phyloP scores from a whole-genome alignment of 805 yeast genomes.

The Metschnikowia colocasiae region DNA sequence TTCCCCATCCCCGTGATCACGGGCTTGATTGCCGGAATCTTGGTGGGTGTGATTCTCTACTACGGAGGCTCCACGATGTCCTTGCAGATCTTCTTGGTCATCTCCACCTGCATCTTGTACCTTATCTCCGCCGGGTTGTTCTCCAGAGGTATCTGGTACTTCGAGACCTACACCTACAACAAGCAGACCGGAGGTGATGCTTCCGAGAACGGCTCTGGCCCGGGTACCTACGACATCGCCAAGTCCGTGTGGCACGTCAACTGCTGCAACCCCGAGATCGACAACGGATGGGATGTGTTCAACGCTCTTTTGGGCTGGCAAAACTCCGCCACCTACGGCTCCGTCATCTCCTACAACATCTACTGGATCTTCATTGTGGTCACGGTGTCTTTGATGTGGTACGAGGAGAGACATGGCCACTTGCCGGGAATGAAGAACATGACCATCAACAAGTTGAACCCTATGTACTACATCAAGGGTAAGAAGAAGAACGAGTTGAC shows the following conservation, averaged over 20 bases:
- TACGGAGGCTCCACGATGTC: conserved; percentile 78
- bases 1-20: conserved; percentile 89
- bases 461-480: conserved; percentile 67
- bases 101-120: conserved; percentile 84
- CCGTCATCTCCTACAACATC: conserved; percentile 79
- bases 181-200: conserved; percentile 87
- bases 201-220: conserved; percentile 86
- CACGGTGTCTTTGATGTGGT: conserved; percentile 59
- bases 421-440: conserved; percentile 59
- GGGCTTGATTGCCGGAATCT: conserved; percentile 76
- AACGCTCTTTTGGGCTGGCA: conserved; percentile 96
- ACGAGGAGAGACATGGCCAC: conserved; percentile 79
- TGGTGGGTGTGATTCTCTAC: conserved; percentile 68
- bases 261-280: conserved; percentile 91
- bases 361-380: conserved; percentile 75
- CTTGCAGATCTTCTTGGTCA: conserved; percentile 80
- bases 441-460: conserved; percentile 53
- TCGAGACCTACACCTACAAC: conserved; percentile 66
- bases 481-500: conserved; percentile 61
- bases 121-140: conserved; percentile 91
- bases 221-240: conserved; percentile 84
- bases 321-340: conserved; percentile 90
- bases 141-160: conserved; percentile 89
- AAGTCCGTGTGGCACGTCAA: conserved; percentile 91
- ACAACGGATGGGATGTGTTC: conserved; percentile 96